These are phyloP conservation scores for Boletellus ananas DNA, from an alignment of 768 basidiomycete genomes.

Conservation along the genomic window DNA sequence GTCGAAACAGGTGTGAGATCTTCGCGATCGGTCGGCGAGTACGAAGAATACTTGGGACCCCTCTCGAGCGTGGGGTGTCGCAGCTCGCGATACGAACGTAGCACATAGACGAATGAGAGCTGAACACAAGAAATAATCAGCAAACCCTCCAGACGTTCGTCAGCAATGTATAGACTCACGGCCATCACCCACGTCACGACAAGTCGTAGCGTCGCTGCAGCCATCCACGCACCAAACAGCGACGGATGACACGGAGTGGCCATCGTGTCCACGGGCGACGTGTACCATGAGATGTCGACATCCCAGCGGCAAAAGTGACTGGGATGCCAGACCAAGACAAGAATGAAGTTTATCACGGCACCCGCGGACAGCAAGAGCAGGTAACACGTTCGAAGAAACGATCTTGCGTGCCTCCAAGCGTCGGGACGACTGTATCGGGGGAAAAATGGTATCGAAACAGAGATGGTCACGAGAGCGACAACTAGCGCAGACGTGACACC, in stretches of 20 bases:
- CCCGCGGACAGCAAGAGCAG: conserved; percentile 48
- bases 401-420: conserved; percentile 12
- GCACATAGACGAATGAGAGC: conserved; percentile 21
- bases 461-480: conserved; percentile 31
- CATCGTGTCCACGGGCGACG: conserved; percentile 26
- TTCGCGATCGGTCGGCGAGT: conserved; percentile 19
- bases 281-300: conserved; percentile 65
- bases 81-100: conserved; percentile 12
- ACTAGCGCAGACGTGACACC: conserved; percentile 22
- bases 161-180: conserved; percentile 39
- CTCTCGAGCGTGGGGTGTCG: conserved; percentile 17
- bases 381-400: conserved; percentile 39
- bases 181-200: conserved; percentile 47
- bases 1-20: conserved; percentile 16
- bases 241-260: conserved; percentile 13
- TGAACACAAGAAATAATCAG: conserved; percentile 12
- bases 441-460: conserved; percentile 38
- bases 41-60: conserved; percentile 13
- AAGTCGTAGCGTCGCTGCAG: conserved; percentile 49
- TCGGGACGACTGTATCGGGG: conserved; percentile 18
- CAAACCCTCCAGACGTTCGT: background rate
- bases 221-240: conserved; percentile 52
- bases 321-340: conserved; percentile 53
- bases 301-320: conserved; percentile 56
- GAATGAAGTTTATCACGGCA: conserved; percentile 50